Evolutionary conservation across 1,139 yeast species (phyloP), one percentile per base, ranked within the genome.

Genomic region (Candida gigantensis): DNA sequence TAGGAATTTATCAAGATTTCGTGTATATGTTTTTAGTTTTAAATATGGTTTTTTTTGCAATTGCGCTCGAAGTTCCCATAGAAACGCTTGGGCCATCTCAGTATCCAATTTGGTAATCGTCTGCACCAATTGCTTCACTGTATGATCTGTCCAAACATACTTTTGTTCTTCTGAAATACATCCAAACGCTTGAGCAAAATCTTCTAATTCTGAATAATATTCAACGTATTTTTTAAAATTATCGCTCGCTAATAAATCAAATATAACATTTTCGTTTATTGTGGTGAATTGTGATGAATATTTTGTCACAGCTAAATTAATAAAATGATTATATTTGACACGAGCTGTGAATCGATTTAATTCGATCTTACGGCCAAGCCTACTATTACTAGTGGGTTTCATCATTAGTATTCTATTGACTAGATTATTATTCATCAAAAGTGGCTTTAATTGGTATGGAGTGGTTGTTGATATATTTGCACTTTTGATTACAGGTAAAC

Each of bases 161-260:
- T 38, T 35, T 25, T 44, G 39, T 12, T 18, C 26, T 21, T 28
- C 39, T 5, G 49, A 40, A 17, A 42, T 21, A 18, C 40, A 38
- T 13, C 35, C 43, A 36, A 44, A 35, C 7, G 37, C 18, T 26
- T 34, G 42, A 32, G 40, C 17, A 19, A 44, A 43, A 23, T 12
- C 28, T 23, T n/a, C 29, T 9, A 20, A 7, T n/a, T 24, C 15
- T 18, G 37, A 23, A 20, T 26, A 31, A 23, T 39, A 36, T 15
- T 39, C 28, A 14, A 43, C 18, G 20, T 39, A 42, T 7, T 20
- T 19, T 24, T 40, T 43, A 25, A 45, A 45, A 20, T 28, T 4
- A 6, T 5, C 13, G 11, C 37, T 36, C 6, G 19, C 28, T n/a
- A 33, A 12, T 8, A 38, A 15, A 5, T 24, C 34, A n/a, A 25